Evolutionary conservation across 768 basidiomycete species (phyloP).

Genomic region (Russula compacta): DNA sequence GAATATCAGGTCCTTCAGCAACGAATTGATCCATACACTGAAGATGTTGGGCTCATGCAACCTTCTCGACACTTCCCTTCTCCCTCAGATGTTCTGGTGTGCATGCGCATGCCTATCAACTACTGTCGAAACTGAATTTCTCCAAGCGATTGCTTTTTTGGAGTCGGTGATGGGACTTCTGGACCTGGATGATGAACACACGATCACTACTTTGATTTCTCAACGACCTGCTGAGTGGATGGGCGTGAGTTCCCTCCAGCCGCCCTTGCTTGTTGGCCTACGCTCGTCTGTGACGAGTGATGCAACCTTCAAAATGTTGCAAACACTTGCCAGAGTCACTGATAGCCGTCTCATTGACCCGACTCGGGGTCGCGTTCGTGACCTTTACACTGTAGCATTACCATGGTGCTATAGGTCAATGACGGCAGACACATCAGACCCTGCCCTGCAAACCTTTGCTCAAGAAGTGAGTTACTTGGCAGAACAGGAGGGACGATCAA

Average conservation of each 20-base stretch:
- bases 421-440: constrained; percentile 50
- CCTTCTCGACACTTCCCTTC: constrained; percentile 49
- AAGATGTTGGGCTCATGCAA: constrained; percentile 47
- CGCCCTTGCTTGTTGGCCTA: constrained; percentile 64
- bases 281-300: constrained; percentile 65
- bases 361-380: constrained; percentile 63
- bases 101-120: constrained; percentile 74
- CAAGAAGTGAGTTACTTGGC: constrained; percentile 66
- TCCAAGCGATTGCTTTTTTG: constrained; percentile 55
- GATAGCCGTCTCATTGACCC: constrained; percentile 63
- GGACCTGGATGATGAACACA: constrained; percentile 60
- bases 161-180: constrained; percentile 56
- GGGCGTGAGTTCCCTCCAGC: constrained; percentile 54
- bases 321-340: constrained; percentile 48
- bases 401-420: constrained; percentile 86
- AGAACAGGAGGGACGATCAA: constrained; percentile 58
- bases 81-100: constrained; percentile 87
- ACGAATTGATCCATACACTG: constrained; percentile 74
- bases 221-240: constrained; percentile 68
- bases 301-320: constrained; percentile 60
- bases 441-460: constrained; percentile 58
- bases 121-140: constrained; percentile 73
- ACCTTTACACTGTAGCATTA: constrained; percentile 71
- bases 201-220: constrained; percentile 56
- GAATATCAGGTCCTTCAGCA: constrained; percentile 74